Conservation (phyloP, 2,329 filamentous ascomycete genomes). For the Fusarium algeriense region DNA sequence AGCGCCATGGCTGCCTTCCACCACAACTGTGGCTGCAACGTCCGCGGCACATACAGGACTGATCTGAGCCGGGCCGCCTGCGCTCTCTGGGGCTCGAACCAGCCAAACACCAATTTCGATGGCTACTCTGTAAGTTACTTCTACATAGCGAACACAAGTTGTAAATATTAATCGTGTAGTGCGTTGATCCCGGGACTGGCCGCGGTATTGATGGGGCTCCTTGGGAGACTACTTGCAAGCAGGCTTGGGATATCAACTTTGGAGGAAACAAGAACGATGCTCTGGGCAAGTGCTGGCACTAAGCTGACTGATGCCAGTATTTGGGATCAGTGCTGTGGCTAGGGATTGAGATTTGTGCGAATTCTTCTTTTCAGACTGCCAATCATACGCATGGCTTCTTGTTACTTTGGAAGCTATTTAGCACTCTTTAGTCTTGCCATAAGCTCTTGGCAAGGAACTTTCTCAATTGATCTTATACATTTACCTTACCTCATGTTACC, state of each 20-base stretch:
- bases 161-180: constrained; percentile 5
- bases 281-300: constrained; percentile 35
- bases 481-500: too few relatives aligned
- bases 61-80: constrained; percentile 18
- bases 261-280: constrained; percentile 17
- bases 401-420: not conserved
- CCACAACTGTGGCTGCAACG: constrained; percentile 33
- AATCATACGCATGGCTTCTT: not conserved
- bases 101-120: constrained; percentile 19
- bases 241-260: constrained; percentile 26
- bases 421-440: not conserved
- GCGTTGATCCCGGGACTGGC: constrained; percentile 22
- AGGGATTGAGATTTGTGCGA: not conserved
- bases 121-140: constrained; percentile 24
- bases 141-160: too few relatives aligned
- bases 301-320: not conserved
- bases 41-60: constrained; percentile 9
- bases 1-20: constrained; percentile 11
- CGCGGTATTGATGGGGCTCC: constrained; percentile 30
- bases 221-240: constrained; percentile 25
- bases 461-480: not conserved
- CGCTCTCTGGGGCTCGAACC: constrained; percentile 20
- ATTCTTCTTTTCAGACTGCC: not conserved
- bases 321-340: not conserved
- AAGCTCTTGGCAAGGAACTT: not conserved